Evolutionary conservation across 1,139 yeast species (phyloP).

Genomic region (Yamadazyma siamensis): DNA sequence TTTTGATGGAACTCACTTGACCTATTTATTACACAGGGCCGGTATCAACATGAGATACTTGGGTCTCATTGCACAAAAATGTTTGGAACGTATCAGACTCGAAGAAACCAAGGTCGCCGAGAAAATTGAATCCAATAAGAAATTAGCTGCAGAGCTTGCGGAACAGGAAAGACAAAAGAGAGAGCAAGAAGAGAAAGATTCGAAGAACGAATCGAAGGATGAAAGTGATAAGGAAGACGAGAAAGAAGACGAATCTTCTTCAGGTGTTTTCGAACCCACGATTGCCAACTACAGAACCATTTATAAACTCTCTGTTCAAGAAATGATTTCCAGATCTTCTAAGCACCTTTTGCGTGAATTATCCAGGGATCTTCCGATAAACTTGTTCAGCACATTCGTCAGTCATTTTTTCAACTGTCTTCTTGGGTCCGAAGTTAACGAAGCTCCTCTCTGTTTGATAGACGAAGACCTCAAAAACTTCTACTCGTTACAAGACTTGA

Average conservation of each 20-base stretch:
- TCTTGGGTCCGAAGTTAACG: conserved; percentile 49
- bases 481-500: conserved; percentile 40
- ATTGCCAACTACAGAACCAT: conserved; percentile 46
- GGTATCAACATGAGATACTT: conserved; percentile 92
- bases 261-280: conserved; percentile 42
- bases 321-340: conserved; percentile 73
- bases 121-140: conserved; percentile 21
- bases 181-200: conserved; percentile 21
- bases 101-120: conserved; percentile 19
- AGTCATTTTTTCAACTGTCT: conserved; percentile 74
- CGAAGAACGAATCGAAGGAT: conserved; percentile 27
- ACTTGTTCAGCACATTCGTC: conserved; percentile 56
- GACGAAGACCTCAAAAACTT: conserved; percentile 42
- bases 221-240: conserved; percentile 18
- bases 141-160: conserved; percentile 21
- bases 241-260: conserved; percentile 27
- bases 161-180: conserved; percentile 22
- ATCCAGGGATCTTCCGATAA: conserved; percentile 47
- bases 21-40: conserved; percentile 63
- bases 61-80: conserved; percentile 54
- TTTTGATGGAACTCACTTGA: conserved; percentile 75
- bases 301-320: conserved; percentile 51
- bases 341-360: conserved; percentile 68
- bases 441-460: conserved; percentile 39
- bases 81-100: conserved; percentile 23